Evolutionary conservation across 768 basidiomycete genomes (phyloP), one percentile per base, ranked within the genome.

Genomic region (Artomyces pyxidatus): DNA sequence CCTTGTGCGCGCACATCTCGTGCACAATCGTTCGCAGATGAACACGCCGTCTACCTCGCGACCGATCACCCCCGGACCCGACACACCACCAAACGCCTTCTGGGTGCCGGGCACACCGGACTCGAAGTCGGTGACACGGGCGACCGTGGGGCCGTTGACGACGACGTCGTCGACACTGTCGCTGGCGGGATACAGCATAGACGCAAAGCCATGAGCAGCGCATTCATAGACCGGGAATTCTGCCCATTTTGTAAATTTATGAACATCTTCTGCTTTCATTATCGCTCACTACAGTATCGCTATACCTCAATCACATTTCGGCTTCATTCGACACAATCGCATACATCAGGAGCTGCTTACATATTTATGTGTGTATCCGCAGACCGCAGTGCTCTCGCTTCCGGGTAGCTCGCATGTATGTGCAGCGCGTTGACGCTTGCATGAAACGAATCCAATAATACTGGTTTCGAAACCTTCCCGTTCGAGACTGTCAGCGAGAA

Each of bases 1-100:
- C 61, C 76, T 98, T 53, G 92, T 98, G 61, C 78, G 86, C 35
- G 94, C 94, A 25, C 93, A 97, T 63, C 78, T 96, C 67, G 83
- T 81, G 29, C 93, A 94, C 71, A 98, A 98, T 63, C 78, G 94
- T 48, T 87, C 84, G 45, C 81, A 81, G 59, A 75, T 83, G 16
- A 84, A 80, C 49, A 95, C 93, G 0, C 92, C 92, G 0, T 70
- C 65, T 17, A 49, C 68, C 0, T 81, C 81, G 25, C 70, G 75
- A 7, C 82, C 83, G 7, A 70, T 74, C 10, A 83, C 83, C 2
- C 84, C 84, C 8, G 80, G 76, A 22, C 59, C 64, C 21, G 49
- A 55, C 44, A 55, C 56, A 7, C 56, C 53, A 3, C 52, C 55
- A 14, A 54, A 51, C 32, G 45, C 30, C 22, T 50, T 35, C 12